Evolutionary conservation across 257 asterid genomes (phyloP).

Genomic region (Eustoma russellianum): DNA sequence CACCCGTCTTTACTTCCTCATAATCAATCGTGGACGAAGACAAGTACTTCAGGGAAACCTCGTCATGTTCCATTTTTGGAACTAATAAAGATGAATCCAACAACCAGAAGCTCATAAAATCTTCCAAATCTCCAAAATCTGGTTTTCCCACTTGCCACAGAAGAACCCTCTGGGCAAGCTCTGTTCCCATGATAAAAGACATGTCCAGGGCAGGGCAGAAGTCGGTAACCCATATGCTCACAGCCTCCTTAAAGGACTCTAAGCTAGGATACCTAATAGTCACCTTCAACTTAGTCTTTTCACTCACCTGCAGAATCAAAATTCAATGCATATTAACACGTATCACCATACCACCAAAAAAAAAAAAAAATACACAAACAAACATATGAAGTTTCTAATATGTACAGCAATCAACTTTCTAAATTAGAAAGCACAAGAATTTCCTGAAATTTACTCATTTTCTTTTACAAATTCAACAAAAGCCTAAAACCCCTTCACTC

Average conservation of each 20-base stretch:
- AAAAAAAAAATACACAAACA: too few species aligned
- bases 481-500: not conserved
- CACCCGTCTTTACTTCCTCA: conserved; percentile 12
- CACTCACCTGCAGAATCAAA: conserved; percentile 12
- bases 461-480: not conserved
- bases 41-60: conserved; percentile 7
- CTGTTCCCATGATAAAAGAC: conserved; percentile 16
- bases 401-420: too few species aligned
- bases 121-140: conserved; percentile 8
- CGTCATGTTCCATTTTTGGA: conserved; percentile 19
- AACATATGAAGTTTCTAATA: too few species aligned
- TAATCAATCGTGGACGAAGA: conserved; percentile 2
- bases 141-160: conserved; percentile 9
- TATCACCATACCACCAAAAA: too few species aligned
- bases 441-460: not conserved
- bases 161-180: conserved; percentile 19
- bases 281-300: conserved; percentile 14
- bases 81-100: not conserved
- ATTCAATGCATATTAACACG: too few species aligned
- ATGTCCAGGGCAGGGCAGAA: conserved; percentile 13
- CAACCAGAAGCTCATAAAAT: conserved; percentile 17
- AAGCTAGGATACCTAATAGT: conserved; percentile 15
- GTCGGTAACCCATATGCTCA: not conserved
- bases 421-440: too few species aligned
- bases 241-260: conserved; percentile 7